phyloP scores from a whole-genome alignment of 768 basidiomycete species.

The Pleurotus platypus region DNA sequence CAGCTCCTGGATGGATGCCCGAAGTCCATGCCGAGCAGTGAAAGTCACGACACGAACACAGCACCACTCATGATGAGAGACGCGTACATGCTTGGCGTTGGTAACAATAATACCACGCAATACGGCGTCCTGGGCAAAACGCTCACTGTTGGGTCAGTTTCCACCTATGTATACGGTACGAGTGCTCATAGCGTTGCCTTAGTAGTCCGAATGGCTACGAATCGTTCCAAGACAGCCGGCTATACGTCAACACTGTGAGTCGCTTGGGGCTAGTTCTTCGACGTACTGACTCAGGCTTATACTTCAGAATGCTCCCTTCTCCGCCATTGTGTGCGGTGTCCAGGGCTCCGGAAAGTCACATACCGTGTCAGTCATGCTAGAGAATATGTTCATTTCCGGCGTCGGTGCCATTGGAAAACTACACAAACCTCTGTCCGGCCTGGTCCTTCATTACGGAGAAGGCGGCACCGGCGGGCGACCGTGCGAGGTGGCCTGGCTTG shows the following conservation, averaged over 20 bases:
- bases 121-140: constrained; percentile 61
- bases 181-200: neutral
- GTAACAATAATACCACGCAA: constrained; percentile 34
- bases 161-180: neutral
- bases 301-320: constrained; percentile 66
- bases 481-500: constrained; percentile 56
- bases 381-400: constrained; percentile 63
- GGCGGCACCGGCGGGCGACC: constrained; percentile 29
- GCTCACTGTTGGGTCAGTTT: constrained; percentile 37
- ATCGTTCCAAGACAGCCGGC: constrained; percentile 39
- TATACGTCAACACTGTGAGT: constrained; percentile 68
- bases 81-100: constrained; percentile 34
- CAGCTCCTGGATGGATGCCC: constrained; percentile 10
- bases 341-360: constrained; percentile 78
- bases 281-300: neutral
- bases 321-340: constrained; percentile 69
- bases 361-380: constrained; percentile 60
- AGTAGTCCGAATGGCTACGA: constrained; percentile 28
- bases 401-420: constrained; percentile 48
- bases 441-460: constrained; percentile 59
- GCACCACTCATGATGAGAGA: constrained; percentile 52
- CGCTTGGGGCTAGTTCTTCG: too few species aligned
- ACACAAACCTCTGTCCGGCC: constrained; percentile 52
- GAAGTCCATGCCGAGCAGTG: neutral
- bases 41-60: constrained; percentile 35